A percentile compares a stretch with the other conserved stretches of the same genome.
Evolutionary conservation across 257 asterid species (phyloP).

Genomic region (Paraleonurus japonicus): DNA sequence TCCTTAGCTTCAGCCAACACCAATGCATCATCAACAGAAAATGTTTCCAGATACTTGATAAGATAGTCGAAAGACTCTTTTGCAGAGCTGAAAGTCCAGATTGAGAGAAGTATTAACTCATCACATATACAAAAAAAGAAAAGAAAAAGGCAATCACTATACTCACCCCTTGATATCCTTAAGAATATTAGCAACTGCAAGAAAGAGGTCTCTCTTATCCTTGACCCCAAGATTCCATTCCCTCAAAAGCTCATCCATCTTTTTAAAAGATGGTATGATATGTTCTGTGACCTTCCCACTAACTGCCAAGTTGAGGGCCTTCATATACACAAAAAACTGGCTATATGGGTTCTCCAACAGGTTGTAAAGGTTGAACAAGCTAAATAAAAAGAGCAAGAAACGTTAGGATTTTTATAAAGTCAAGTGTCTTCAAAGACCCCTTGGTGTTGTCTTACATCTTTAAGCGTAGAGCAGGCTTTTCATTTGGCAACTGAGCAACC

Average conservation of each 20-base stretch:
- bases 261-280: constrained; percentile 71
- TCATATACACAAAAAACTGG: constrained; percentile 83
- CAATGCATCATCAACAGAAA: constrained; percentile 65
- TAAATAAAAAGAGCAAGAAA: constrained; percentile 27
- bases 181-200: constrained; percentile 58
- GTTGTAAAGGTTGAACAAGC: constrained; percentile 91
- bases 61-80: constrained; percentile 84
- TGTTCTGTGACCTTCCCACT: constrained; percentile 77
- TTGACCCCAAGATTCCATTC: constrained; percentile 84
- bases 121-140: neutral
- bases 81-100: constrained; percentile 52
- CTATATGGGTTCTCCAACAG: constrained; percentile 86
- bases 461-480: constrained; percentile 75
- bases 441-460: constrained; percentile 57
- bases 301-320: constrained; percentile 77
- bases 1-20: constrained; percentile 77
- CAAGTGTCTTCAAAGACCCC: neutral
- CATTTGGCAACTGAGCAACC: constrained; percentile 68
- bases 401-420: constrained; percentile 20
- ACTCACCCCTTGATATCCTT: constrained; percentile 79
- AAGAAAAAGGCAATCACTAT: neutral
- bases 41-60: constrained; percentile 79
- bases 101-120: neutral
- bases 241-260: constrained; percentile 63
- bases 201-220: constrained; percentile 85